Evolutionary conservation across 129 eudicot genomes (phyloP).

Genomic region (Flaveria bidentis): DNA sequence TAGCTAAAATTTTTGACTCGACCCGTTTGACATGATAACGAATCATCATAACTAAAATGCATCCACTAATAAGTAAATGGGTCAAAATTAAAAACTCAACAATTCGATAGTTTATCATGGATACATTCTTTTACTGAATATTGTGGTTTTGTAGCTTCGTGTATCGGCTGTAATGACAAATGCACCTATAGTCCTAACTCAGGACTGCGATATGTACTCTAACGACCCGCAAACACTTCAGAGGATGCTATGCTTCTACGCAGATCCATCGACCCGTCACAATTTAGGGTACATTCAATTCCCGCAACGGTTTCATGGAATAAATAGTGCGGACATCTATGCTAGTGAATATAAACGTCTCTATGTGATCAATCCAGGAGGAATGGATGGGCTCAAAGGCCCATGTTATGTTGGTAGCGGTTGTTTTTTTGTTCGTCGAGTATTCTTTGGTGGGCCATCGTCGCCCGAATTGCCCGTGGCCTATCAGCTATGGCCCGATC

Average conservation of each 20-base stretch:
- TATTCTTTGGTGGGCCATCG: conserved; percentile 65
- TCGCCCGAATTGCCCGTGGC: conserved; percentile 38
- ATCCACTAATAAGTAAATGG: neutral
- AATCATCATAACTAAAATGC: too few relatives aligned
- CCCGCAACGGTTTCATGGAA: conserved; percentile 66
- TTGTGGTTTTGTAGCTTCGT: conserved; percentile 56
- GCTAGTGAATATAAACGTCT: conserved; percentile 53
- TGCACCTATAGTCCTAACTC: conserved; percentile 64
- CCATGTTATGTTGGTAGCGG: conserved; percentile 82
- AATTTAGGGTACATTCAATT: conserved; percentile 65
- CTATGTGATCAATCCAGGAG: conserved; percentile 53
- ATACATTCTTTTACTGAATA: neutral
- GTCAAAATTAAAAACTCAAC: neutral
- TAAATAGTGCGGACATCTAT: conserved; percentile 70
- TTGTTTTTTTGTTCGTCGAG: conserved; percentile 67
- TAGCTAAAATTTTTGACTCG: neutral
- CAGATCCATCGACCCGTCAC: conserved; percentile 40
- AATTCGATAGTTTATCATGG: neutral
- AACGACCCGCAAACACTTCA: conserved; percentile 73
- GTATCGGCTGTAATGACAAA: conserved; percentile 75
- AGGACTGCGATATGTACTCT: conserved; percentile 80
- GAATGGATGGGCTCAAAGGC: conserved; percentile 81
- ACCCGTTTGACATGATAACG: neutral
- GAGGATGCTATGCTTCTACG: conserved; percentile 59
- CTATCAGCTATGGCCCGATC: conserved; percentile 41